Evolutionary conservation across 306 rosid genomes (phyloP).

Genomic region (Sesbania bispinosa): DNA sequence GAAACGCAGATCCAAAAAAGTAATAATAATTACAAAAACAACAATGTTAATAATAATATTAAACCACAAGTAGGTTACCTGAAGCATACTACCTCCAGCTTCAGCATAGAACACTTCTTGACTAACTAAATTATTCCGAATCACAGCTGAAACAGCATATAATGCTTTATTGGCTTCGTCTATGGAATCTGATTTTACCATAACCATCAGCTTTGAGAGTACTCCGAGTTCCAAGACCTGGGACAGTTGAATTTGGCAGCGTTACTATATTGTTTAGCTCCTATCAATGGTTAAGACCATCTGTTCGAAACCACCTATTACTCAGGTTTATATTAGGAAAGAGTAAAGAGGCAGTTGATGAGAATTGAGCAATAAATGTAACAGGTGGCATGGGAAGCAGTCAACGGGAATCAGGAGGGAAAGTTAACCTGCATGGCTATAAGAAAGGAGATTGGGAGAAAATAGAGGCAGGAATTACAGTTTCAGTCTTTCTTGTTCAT

Average conservation of each 20-base stretch:
- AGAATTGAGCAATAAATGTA: background rate
- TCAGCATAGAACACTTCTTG: conserved; percentile 68
- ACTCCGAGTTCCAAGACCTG: conserved; percentile 78
- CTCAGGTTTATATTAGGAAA: background rate
- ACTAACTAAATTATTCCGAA: conserved; percentile 51
- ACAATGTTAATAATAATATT: background rate
- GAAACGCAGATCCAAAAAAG: background rate
- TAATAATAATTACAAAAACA: background rate
- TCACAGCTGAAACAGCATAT: conserved; percentile 83
- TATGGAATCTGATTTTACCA: conserved; percentile 55
- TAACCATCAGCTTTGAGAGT: conserved; percentile 54
- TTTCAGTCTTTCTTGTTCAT: background rate
- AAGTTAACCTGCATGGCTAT: background rate
- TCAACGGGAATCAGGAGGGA: background rate
- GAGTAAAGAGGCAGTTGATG: background rate
- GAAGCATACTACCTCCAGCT: conserved; percentile 60
- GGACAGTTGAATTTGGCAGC: conserved; percentile 1
- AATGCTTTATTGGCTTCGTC: conserved; percentile 89
- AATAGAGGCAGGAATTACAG: background rate
- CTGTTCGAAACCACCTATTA: background rate
- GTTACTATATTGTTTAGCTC: conserved; percentile 20
- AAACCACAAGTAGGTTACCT: conserved; percentile 45
- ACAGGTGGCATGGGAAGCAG: background rate
- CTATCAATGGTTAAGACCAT: background rate
- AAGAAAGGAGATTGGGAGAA: background rate